Conservation (phyloP, 495 filamentous ascomycete genomes). For the Podospora pseudopauciseta region DNA sequence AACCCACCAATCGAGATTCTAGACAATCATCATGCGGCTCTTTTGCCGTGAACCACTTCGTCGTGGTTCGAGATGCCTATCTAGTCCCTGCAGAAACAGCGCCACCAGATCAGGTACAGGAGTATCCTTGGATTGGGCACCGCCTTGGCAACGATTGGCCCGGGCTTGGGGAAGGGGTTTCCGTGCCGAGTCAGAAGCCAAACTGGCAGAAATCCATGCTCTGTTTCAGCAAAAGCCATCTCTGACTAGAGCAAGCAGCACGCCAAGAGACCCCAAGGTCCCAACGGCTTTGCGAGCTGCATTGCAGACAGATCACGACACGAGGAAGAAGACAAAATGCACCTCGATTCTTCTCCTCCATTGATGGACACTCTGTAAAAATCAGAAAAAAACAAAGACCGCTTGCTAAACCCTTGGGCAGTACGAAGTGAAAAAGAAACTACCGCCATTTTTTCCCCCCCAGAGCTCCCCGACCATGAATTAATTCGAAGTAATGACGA, state of each 20-base stretch:
- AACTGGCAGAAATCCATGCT: neutral
- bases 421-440: neutral
- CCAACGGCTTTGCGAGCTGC: neutral
- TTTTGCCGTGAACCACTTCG: neutral
- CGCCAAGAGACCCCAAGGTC: neutral
- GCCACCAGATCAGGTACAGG: neutral
- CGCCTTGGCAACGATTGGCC: neutral
- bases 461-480: neutral
- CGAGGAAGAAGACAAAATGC: neutral
- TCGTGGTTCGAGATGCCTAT: neutral
- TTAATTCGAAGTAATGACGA: constrained; percentile 17
- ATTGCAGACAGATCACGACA: neutral
- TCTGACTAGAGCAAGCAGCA: neutral
- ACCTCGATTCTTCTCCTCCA: neutral
- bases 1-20: neutral
- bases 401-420: neutral
- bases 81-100: neutral
- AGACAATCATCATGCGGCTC: neutral
- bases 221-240: neutral
- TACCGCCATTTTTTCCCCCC: neutral
- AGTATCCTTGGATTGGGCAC: neutral
- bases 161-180: neutral
- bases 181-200: neutral
- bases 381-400: neutral
- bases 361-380: neutral